Evolutionary conservation across 2,329 filamentous ascomycete genomes (phyloP), one percentile per base, ranked within the genome.

Genomic region (Cercospora canescens): DNA sequence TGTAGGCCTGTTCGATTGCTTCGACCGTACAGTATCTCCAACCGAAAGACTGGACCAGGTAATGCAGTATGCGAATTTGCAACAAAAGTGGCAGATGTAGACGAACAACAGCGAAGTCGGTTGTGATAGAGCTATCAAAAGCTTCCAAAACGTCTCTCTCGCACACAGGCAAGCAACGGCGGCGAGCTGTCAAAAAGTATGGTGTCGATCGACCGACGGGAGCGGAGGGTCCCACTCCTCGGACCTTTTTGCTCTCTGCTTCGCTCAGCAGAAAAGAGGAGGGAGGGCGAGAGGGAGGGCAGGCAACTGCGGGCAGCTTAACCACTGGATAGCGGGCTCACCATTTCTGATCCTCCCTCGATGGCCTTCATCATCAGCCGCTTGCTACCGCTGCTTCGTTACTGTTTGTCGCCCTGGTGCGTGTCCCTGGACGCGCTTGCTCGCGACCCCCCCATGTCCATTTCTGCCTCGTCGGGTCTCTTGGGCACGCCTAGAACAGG

Each of bases 391-490:
- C 52, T 32, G 52, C 32, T 12, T 16, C 35, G 52, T 35, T 18
- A 24, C 32, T 56, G 52, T 56, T 56, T 56, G 52, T 56, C 52
- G 52, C 52, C 52, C 52, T 56, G 28, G 52, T 56, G 52, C 52
- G 52, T 56, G 28, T 50, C 18, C 50, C 52, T 35, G 18, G n/a
- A 32, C 52, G 28, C 52, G 28, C 52, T 56, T 56, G 52, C 52
- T 30, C 45, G 26, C 21, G n/a, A 26, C 45, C 14, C 45, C 45
- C 45, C 45, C 45, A 52, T 52, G 45, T 52, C 24, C 45, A 52
- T 28, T 52, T 28, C 24, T 24, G 26, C 24, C 45, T 26, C 21
- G 11, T 50, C 45, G 45, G 45, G 45, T 28, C 14, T 30, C 24
- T 52, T n/a, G 45, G 45, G 28, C 14, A 14, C 45, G 45, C 45